Evolutionary conservation across 345 rosid species (phyloP).

Genomic region (Rhodamnia argentea): DNA sequence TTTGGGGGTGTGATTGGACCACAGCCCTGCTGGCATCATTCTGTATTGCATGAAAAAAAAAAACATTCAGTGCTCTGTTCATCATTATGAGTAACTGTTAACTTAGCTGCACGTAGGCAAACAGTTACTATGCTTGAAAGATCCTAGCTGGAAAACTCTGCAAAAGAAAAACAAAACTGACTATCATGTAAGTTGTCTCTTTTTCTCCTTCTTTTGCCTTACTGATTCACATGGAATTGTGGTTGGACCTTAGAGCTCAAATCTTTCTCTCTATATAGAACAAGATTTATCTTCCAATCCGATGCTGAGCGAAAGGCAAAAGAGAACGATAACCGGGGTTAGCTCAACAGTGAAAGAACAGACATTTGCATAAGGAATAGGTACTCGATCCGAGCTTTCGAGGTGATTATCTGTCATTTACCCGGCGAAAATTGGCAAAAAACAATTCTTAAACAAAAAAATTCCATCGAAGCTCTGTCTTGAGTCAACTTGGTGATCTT

Average conservation of each 20-base stretch:
- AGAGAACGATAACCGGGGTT: background rate
- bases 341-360: background rate
- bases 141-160: background rate
- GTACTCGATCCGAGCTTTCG: background rate
- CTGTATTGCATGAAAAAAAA: background rate
- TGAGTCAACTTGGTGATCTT: background rate
- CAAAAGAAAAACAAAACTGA: background rate
- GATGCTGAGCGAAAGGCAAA: background rate
- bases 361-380: background rate
- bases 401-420: background rate
- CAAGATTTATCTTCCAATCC: background rate
- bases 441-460: background rate
- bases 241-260: background rate
- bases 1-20: constrained; percentile 9
- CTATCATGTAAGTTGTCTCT: background rate
- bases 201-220: background rate
- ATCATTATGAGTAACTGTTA: background rate
- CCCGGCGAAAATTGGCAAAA: background rate
- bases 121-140: background rate
- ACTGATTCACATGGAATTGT: background rate
- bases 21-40: constrained; percentile 12
- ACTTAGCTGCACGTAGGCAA: background rate
- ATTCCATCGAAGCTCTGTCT: background rate
- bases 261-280: background rate
- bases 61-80: constrained; percentile 3